These are phyloP conservation scores for Amphichorda felina DNA, from an alignment of 2,329 filamentous ascomycete species.

Conservation along the genomic window DNA sequence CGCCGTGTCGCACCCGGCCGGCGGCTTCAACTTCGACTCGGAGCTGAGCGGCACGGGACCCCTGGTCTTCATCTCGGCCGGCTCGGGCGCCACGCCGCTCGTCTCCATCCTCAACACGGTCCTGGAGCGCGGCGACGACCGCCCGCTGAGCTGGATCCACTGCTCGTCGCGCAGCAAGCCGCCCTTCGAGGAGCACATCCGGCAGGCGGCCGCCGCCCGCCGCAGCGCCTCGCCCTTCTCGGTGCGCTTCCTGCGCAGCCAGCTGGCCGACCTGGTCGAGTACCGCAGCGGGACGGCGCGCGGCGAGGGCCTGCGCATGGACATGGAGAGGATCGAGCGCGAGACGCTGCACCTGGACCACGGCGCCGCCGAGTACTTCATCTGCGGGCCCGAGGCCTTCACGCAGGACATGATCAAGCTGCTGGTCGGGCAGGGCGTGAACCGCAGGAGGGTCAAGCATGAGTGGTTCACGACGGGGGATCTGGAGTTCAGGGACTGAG, in stretches of 20 bases:
- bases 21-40: constrained; percentile 13
- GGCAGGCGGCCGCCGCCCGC: constrained; percentile 21
- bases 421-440: constrained; percentile 26
- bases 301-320: constrained; percentile 22
- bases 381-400: constrained; percentile 42
- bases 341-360: constrained; percentile 33
- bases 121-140: constrained; percentile 22
- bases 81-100: constrained; percentile 48
- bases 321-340: constrained; percentile 29
- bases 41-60: constrained; percentile 25
- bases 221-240: constrained; percentile 16
- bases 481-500: constrained; percentile 16
- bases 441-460: constrained; percentile 25
- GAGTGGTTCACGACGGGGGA: constrained; percentile 36
- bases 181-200: constrained; percentile 42
- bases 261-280: constrained; percentile 30
- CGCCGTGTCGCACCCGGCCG: constrained; percentile 54
- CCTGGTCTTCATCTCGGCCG: constrained; percentile 49
- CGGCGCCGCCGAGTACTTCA: constrained; percentile 36
- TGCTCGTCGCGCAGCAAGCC: constrained; percentile 31
- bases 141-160: constrained; percentile 48
- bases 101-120: constrained; percentile 48
- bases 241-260: constrained; percentile 37
- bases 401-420: constrained; percentile 37
- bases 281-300: constrained; percentile 8